Percentiles rank a stretch among this genome's conserved stretches.
Conservation (phyloP, 2,329 filamentous ascomycete genomes). For the Aspergillus intermedius region DNA sequence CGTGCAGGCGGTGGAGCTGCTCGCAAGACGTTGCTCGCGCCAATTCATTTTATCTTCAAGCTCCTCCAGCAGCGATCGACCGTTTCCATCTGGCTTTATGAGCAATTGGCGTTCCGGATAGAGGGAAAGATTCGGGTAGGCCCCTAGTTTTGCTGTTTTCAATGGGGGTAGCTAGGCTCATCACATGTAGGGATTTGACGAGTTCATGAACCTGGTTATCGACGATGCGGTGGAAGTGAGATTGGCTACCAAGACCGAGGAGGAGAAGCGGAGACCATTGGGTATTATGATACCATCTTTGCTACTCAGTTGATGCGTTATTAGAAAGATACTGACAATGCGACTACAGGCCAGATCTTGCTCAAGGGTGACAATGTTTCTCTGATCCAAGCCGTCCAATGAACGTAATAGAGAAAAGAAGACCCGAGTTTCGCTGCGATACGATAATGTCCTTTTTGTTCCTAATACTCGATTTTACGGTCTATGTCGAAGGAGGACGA, state of each 20-base stretch:
- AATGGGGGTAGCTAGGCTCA: constrained; percentile 5
- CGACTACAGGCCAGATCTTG: constrained; percentile 64
- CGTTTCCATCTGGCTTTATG: constrained; percentile 93
- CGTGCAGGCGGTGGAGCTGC: constrained; percentile 49
- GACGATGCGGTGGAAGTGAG: constrained; percentile 93
- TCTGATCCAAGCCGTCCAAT: constrained; percentile 58
- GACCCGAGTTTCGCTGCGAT: constrained; percentile 3
- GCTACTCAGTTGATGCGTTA: neutral
- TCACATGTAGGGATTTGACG: constrained; percentile 76
- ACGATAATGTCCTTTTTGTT: constrained; percentile 8
- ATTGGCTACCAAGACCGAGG: constrained; percentile 71
- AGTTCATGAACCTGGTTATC: constrained; percentile 98
- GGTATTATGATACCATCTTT: constrained; percentile 50
- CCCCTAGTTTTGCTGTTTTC: constrained; percentile 9
- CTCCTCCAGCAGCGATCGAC: constrained; percentile 76
- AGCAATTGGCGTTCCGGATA: constrained; percentile 88
- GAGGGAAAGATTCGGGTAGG: constrained; percentile 91
- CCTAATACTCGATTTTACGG: constrained; percentile 10
- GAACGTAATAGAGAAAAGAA: neutral
- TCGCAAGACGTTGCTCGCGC: constrained; percentile 64
- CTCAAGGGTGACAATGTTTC: constrained; percentile 86
- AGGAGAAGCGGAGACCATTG: constrained; percentile 69
- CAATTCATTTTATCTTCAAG: constrained; percentile 90
- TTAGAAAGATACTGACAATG: constrained; percentile 7
- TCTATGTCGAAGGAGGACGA: constrained; percentile 12